Evolutionary conservation across 2,329 filamentous ascomycete genomes (phyloP), one percentile per base, ranked within the genome.

Genomic region (Hymenoscyphus albidus): DNA sequence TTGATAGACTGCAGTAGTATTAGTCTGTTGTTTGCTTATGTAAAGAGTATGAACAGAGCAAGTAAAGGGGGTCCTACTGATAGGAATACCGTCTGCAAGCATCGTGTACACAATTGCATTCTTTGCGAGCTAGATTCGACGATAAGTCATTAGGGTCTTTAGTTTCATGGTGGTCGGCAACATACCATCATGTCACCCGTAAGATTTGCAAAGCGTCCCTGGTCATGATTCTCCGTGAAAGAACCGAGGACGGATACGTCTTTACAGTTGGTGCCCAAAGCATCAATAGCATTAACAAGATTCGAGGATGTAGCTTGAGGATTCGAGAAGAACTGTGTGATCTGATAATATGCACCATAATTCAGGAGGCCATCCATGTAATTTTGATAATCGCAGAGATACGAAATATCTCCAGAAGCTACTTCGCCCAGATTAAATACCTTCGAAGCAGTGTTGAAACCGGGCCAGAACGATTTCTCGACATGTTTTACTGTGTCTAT

Each of bases 381-480:
- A 13, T 68, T 59, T 39, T 68, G 64, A 35, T 69, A 69, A 12
- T 59, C 56, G 54, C 68, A 69, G 32, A 32, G 78, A 78, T 78
- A 87, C 79, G 74, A 67, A 0, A 82, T 78, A 67, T 82, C 76
- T 38, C 83, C 84, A 44, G 84, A 77, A 54, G 80, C 81, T 2
- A 88, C 85, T 70, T 89, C 86, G 4, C 86, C 86, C n/a, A 87
- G 78, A 3, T 80, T 78, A 73, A 85, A 88, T 1, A 87, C 82
- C 3, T 83, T 85, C 0, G 84, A 78, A 0, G 82, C 81, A 1
- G 76, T 67, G 22, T 80, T 77, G 68, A 88, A 88, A 0, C 69
- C 74, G 0, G 82, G 75, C 79, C 85, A 87, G 74, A 87, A 88
- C 18, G 78, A 78, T 66, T 75, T 77, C 31, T 78, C 72, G 35